Conservation (phyloP, 2,329 filamentous ascomycete species). For the Trichoderma pleuroti region DNA sequence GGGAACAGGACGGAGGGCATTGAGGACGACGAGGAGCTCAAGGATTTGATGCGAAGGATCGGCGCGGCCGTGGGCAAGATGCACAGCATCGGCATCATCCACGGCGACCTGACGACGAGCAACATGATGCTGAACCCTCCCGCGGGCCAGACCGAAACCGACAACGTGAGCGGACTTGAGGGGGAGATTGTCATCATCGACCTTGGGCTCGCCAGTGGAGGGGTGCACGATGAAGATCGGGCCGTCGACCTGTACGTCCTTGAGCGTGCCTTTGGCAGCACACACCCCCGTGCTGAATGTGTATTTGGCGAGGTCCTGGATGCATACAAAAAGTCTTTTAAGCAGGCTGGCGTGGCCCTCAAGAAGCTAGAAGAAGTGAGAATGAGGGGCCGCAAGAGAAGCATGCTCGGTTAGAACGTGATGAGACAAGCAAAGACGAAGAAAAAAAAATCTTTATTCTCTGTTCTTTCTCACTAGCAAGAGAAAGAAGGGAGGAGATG, state of each 20-base stretch:
- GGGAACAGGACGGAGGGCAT: slow-evolving; percentile 40
- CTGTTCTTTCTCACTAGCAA: neutral
- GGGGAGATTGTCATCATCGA: slow-evolving; percentile 90
- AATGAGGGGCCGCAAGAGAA: slow-evolving; percentile 90
- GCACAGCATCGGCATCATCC: slow-evolving; percentile 82
- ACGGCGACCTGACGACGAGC: slow-evolving; percentile 95
- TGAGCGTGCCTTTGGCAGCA: slow-evolving; percentile 90
- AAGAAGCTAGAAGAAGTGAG: slow-evolving; percentile 87
- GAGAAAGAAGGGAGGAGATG: neutral
- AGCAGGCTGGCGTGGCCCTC: slow-evolving; percentile 70
- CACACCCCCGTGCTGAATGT: slow-evolving; percentile 79
- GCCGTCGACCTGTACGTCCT: slow-evolving; percentile 96
- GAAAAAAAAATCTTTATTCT: neutral
- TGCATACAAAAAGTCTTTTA: slow-evolving; percentile 71
- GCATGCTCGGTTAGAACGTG: slow-evolving; percentile 74
- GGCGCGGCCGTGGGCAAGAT: slow-evolving; percentile 69
- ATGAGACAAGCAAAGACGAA: neutral
- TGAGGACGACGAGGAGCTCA: slow-evolving; percentile 49
- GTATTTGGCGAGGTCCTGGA: slow-evolving; percentile 71
- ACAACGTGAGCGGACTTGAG: slow-evolving; percentile 39
- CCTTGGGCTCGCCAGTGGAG: slow-evolving; percentile 84
- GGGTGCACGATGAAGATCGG: slow-evolving; percentile 80
- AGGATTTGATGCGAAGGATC: slow-evolving; percentile 64
- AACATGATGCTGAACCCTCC: slow-evolving; percentile 76
- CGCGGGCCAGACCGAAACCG: slow-evolving; percentile 23